Evolutionary conservation across 768 basidiomycete species (phyloP).

Genomic region (Hydnomerulius pinastri): DNA sequence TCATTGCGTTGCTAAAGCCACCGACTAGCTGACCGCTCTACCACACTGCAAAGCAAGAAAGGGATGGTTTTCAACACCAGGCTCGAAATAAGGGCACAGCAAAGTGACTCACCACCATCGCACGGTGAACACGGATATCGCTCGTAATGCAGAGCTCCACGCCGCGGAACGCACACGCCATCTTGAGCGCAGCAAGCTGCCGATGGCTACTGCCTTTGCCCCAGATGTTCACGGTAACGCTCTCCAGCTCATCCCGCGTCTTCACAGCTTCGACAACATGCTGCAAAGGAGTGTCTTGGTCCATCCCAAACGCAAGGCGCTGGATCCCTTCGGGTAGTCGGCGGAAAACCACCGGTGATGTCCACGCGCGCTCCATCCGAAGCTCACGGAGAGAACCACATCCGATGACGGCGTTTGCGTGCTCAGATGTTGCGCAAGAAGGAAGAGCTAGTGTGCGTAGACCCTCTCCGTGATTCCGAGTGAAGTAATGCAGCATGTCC

Average conservation of each 20-base stretch:
- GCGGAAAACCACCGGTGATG: conserved; percentile 47
- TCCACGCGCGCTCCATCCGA: conserved; percentile 54
- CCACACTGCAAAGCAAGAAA: conserved; percentile 18
- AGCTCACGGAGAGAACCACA: conserved; percentile 56
- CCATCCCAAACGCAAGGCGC: conserved; percentile 62
- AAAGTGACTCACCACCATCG: conserved; percentile 45
- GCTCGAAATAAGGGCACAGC: conserved; percentile 7
- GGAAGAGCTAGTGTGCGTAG: conserved; percentile 62
- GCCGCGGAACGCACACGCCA: conserved; percentile 64
- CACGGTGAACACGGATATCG: conserved; percentile 56
- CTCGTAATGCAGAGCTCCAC: conserved; percentile 52
- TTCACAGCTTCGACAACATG: conserved; percentile 58
- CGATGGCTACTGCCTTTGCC: conserved; percentile 50
- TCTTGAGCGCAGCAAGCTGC: conserved; percentile 55
- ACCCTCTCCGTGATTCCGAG: conserved; percentile 47
- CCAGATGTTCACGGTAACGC: conserved; percentile 58
- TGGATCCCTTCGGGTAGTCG: conserved; percentile 49
- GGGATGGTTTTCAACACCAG: conserved; percentile 16
- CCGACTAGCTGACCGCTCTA: conserved; percentile 10
- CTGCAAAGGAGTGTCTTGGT: conserved; percentile 54
- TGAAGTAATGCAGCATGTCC: conserved; percentile 56
- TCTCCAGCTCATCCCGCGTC: conserved; percentile 42
- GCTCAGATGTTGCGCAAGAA: conserved; percentile 49
- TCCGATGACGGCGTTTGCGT: conserved; percentile 44
- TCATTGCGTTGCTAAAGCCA: conserved; percentile 19